Percentiles rank a stretch among this genome's conserved stretches.
Conservation (phyloP, 164 flowering plant genomes). For the Aristolochia fimbriata region DNA sequence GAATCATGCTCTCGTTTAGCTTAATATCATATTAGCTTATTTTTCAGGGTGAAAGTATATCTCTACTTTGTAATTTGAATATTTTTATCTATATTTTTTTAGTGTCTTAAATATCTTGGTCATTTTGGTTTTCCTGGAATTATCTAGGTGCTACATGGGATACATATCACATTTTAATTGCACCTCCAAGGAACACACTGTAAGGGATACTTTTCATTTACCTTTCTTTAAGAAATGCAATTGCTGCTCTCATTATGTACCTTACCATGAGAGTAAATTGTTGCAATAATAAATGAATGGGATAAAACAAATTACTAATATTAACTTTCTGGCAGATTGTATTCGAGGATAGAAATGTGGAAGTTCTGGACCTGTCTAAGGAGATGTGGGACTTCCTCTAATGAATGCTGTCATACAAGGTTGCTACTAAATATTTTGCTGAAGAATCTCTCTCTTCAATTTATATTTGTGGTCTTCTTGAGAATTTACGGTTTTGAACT, state of each 20-base stretch:
- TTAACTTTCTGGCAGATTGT: slow-evolving; percentile 37
- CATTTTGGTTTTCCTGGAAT: neutral
- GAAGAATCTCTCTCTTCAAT: too few relatives aligned
- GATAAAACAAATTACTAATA: neutral
- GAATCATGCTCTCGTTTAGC: too few relatives aligned
- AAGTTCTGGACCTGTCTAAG: slow-evolving; percentile 58
- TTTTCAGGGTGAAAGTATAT: neutral
- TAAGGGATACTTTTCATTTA: slow-evolving; percentile 18
- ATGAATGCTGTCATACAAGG: neutral
- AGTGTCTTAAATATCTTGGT: neutral
- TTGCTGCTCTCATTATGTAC: neutral
- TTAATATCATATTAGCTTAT: too few relatives aligned
- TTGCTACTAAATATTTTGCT: too few relatives aligned
- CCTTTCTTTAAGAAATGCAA: too few relatives aligned
- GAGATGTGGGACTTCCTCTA: slow-evolving; percentile 49
- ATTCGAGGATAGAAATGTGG: slow-evolving; percentile 53
- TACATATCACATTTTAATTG: slow-evolving; percentile 46
- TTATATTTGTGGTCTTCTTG: too few relatives aligned
- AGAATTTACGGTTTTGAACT: too few relatives aligned
- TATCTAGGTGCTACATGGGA: slow-evolving; percentile 41
- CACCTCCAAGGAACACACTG: slow-evolving; percentile 46
- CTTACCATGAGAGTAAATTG: too few relatives aligned
- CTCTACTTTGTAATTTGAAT: neutral
- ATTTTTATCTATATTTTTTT: neutral
- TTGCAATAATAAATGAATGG: neutral